Base-by-base conservation (phyloP, 2,329 filamentous ascomycete genomes). In the Aspergillus viridinutans region DNA sequence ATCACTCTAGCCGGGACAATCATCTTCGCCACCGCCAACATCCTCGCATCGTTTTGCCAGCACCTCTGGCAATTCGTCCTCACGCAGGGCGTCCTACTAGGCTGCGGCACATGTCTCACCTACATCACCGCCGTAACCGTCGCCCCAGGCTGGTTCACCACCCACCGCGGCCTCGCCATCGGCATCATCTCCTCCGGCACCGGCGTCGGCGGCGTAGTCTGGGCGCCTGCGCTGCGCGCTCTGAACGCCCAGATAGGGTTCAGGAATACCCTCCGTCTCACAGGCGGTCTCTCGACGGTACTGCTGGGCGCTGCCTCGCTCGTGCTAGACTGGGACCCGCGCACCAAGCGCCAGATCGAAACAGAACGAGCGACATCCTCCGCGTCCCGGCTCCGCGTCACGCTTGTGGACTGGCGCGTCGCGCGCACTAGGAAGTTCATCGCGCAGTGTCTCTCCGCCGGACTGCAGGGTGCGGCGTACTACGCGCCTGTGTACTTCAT, bases 401-500 rank as follows among this genome's bases (percentile, higher is more conserved):
- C 73, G 2, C 62, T 74, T 3, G 68, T 75, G 6, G 69, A 76
- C 53, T 69, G 61, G 61, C 57, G 63, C 1, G 61, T 67, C 7
- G 67, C 65, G 1, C 58, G 56, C 14, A 61, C 66, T 0, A 62
- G 65, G 23, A 70, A 68, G 9, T 78, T 78, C 56, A 58, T 72
- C 6, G 67, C 74, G 2, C 74, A 77, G 50, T 70, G 70, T 3
- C 43, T 74, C 1, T 70, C 70, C 5, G 70, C 70, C 28, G 68
- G 74, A 51, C 57, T 78, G 48, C 73, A 77, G 52, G 70, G 72
- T 2, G 72, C 73, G 8, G 75, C 71, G 1, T 77, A 76, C 58
- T 69, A 71, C 17, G 73, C 72, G 14, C 76, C 76, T 1, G 57
- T 77, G 10, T 76, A 72, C 50, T 77, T 76, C 57, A 69, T 75